Conservation (phyloP, 495 filamentous ascomycete genomes). For the Lepidopterella palustris region DNA sequence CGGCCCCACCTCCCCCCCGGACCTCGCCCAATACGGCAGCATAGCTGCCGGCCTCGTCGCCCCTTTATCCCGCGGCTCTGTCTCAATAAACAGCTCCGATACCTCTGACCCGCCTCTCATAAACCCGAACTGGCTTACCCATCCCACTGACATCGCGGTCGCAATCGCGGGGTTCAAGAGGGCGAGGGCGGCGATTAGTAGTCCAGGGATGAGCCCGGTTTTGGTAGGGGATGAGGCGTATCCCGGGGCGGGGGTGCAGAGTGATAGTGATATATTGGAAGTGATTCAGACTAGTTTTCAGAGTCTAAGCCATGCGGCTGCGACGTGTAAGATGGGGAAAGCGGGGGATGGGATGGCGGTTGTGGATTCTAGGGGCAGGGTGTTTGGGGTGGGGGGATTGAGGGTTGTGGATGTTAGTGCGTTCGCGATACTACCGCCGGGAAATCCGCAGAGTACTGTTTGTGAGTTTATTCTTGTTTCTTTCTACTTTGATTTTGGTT, state of each 20-base stretch:
- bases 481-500: too few relatives aligned
- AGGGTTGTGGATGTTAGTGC: constrained; percentile 54
- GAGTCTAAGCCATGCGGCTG: constrained; percentile 46
- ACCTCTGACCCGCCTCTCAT: constrained; percentile 45
- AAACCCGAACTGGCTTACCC: constrained; percentile 48
- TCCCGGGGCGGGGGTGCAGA: constrained; percentile 26
- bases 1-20: constrained; percentile 33
- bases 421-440: constrained; percentile 51
- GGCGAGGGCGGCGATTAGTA: not conserved
- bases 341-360: constrained; percentile 45
- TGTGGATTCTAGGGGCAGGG: constrained; percentile 44
- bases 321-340: constrained; percentile 48
- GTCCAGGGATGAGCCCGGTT: not conserved
- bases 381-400: constrained; percentile 45
- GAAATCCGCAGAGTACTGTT: constrained; percentile 43
- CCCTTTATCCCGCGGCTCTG: constrained; percentile 47
- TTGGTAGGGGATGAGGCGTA: not conserved
- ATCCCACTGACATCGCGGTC: constrained; percentile 48
- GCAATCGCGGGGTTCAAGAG: constrained; percentile 46
- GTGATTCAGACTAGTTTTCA: constrained; percentile 37
- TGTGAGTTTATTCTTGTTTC: constrained; percentile 26
- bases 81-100: constrained; percentile 43
- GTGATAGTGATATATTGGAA: constrained; percentile 47
- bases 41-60: constrained; percentile 40
- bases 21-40: constrained; percentile 42